Percentiles rank a stretch among this genome's conserved stretches.
These are phyloP conservation scores for Phytophthora macrochlamydospora DNA, from an alignment of 352 stramenopile species.

Conservation along the genomic window DNA sequence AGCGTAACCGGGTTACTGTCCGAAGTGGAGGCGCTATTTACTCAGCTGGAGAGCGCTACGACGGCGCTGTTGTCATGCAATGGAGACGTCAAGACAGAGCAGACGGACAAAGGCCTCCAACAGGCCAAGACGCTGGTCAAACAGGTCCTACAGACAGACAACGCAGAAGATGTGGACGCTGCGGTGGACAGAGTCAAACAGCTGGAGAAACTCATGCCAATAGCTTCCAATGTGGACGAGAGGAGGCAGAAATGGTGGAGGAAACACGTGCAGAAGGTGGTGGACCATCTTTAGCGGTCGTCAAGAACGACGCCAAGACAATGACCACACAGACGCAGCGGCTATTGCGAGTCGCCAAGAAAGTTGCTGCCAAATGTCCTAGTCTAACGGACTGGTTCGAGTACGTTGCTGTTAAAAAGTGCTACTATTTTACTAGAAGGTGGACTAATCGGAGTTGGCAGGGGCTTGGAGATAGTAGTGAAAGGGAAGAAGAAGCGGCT, in stretches of 20 bases:
- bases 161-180: conserved; percentile 12
- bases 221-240: conserved; percentile 12
- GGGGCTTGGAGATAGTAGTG: conserved; percentile 4
- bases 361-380: conserved; percentile 25
- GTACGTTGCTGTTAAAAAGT: conserved; percentile 14
- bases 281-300: conserved; percentile 16
- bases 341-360: conserved; percentile 19
- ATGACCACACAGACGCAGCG: neutral
- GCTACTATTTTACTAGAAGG: too few relatives aligned
- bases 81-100: neutral
- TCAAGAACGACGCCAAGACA: conserved; percentile 3
- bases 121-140: conserved; percentile 24
- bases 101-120: neutral
- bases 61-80: conserved; percentile 8
- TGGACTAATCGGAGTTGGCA: neutral
- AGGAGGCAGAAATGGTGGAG: conserved; percentile 36
- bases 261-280: conserved; percentile 24
- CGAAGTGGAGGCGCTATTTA: conserved; percentile 40
- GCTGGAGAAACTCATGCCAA: conserved; percentile 25
- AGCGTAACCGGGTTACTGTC: conserved; percentile 33
- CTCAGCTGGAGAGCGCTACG: conserved; percentile 20
- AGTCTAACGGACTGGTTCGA: conserved; percentile 18
- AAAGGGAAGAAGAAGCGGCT: conserved; percentile 42
- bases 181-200: conserved; percentile 9
- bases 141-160: conserved; percentile 10